Evolutionary conservation across 2,329 filamentous ascomycete species (phyloP).

Genomic region (Eurotiales sp.): DNA sequence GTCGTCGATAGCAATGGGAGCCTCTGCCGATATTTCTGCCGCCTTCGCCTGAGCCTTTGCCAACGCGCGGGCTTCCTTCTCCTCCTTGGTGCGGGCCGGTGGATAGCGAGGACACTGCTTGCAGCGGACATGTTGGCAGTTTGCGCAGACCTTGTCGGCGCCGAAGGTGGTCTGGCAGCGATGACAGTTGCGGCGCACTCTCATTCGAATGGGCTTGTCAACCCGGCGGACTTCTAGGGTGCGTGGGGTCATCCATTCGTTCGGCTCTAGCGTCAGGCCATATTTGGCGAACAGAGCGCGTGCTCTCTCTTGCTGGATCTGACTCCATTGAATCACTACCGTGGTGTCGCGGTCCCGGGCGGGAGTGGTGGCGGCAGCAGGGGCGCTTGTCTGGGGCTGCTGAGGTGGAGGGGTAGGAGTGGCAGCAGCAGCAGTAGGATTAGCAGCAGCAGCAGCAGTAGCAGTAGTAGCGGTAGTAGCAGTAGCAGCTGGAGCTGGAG

Average conservation of each 20-base stretch:
- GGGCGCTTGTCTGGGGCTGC: slow-evolving; percentile 5
- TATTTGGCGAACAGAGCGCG: slow-evolving; percentile 46
- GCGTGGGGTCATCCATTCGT: slow-evolving; percentile 38
- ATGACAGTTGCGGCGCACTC: slow-evolving; percentile 64
- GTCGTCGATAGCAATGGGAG: not conserved
- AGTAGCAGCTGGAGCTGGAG: not conserved
- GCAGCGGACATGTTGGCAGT: slow-evolving; percentile 77
- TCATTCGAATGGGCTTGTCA: slow-evolving; percentile 45
- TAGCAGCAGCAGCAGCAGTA: no score
- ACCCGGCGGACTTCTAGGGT: slow-evolving; percentile 38
- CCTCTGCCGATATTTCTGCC: not conserved
- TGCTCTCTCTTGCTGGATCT: slow-evolving; percentile 41
- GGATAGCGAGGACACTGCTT: slow-evolving; percentile 75
- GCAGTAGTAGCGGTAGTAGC: not conserved
- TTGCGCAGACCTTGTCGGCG: slow-evolving; percentile 66
- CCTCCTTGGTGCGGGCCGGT: slow-evolving; percentile 59
- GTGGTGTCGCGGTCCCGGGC: slow-evolving; percentile 13
- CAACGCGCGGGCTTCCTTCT: slow-evolving; percentile 50
- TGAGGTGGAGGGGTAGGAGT: not conserved
- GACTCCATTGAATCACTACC: slow-evolving; percentile 28
- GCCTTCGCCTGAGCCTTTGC: slow-evolving; percentile 35
- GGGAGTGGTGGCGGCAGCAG: not conserved
- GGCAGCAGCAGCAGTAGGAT: no score
- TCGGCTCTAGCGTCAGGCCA: slow-evolving; percentile 40
- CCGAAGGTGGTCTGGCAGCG: slow-evolving; percentile 73